Conservation (phyloP, 2,329 filamentous ascomycete genomes). For the Gremmenia infestans region DNA sequence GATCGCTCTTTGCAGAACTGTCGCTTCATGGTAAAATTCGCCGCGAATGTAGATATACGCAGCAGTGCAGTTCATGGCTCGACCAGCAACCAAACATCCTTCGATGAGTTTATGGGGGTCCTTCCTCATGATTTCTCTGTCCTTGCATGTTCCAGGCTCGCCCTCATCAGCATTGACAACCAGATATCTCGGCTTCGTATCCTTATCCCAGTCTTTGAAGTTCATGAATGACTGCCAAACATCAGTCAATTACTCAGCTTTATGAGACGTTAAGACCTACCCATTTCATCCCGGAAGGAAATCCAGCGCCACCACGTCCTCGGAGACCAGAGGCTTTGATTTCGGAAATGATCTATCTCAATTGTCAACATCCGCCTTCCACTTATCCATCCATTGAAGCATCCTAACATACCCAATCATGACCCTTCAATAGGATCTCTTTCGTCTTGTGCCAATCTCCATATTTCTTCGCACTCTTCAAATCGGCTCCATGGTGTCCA, state of each 20-base stretch:
- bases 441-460: conserved; percentile 99
- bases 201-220: conserved; percentile 99
- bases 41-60: conserved; percentile 99
- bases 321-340: conserved; percentile 94
- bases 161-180: conserved; percentile 99
- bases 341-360: conserved; percentile 78
- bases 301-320: conserved; percentile 94
- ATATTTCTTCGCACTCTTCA: conserved; percentile 95
- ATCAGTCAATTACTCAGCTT: conserved; percentile 12
- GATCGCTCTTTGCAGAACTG: conserved; percentile 88
- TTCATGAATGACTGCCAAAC: conserved; percentile 90
- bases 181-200: conserved; percentile 89
- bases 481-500: conserved; percentile 81
- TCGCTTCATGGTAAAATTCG: conserved; percentile 95
- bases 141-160: conserved; percentile 98
- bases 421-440: conserved; percentile 93
- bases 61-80: conserved; percentile 97
- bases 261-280: conserved; percentile 47
- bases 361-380: conserved; percentile 16
- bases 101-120: conserved; percentile 98
- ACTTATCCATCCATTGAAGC: not conserved
- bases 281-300: conserved; percentile 98
- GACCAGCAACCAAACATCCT: conserved; percentile 90
- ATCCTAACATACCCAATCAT: conserved; percentile 68
- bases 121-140: conserved; percentile 99